phyloP scores from a whole-genome alignment of 2,329 filamentous ascomycete species.

The Curvularia verruculosa region DNA sequence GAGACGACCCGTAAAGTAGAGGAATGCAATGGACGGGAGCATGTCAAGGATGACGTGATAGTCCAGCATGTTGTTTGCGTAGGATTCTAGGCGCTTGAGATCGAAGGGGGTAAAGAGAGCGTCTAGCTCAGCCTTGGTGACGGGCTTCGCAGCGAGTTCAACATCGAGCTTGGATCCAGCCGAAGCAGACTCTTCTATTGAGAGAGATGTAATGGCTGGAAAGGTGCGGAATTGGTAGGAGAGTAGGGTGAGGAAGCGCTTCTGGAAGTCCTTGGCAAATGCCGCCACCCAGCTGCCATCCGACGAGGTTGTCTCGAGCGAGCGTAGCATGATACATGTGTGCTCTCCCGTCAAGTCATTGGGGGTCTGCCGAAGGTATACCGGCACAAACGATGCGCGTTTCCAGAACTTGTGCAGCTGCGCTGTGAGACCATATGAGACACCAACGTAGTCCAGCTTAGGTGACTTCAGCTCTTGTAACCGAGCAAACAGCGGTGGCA shows the following conservation, averaged over 20 bases:
- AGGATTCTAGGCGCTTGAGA: slow-evolving; percentile 91
- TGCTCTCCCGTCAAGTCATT: slow-evolving; percentile 98
- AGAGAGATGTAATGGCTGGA: slow-evolving; percentile 76
- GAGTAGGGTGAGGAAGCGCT: slow-evolving; percentile 85
- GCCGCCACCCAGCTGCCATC: slow-evolving; percentile 87
- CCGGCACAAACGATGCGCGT: slow-evolving; percentile 79
- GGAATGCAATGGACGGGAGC: slow-evolving; percentile 77
- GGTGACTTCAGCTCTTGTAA: slow-evolving; percentile 82
- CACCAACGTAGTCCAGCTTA: slow-evolving; percentile 87
- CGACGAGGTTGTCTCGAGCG: slow-evolving; percentile 62
- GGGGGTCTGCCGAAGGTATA: slow-evolving; percentile 92
- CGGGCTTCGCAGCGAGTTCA: slow-evolving; percentile 56
- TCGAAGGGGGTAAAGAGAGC: slow-evolving; percentile 85
- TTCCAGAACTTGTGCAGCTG: slow-evolving; percentile 97
- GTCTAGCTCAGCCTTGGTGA: slow-evolving; percentile 80
- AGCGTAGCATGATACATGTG: slow-evolving; percentile 94
- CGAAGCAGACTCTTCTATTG: slow-evolving; percentile 84
- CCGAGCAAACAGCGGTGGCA: slow-evolving; percentile 92
- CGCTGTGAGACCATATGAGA: slow-evolving; percentile 90
- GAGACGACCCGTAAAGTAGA: slow-evolving; percentile 85
- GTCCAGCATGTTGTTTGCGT: slow-evolving; percentile 95
- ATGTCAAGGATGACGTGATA: slow-evolving; percentile 97
- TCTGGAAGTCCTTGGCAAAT: slow-evolving; percentile 91
- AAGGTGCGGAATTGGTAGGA: slow-evolving; percentile 93
- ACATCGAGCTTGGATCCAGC: slow-evolving; percentile 71